Percentiles rank a stretch among this genome's conserved stretches.
Conservation (phyloP, 257 asterid genomes). For the Striga asiatica region DNA sequence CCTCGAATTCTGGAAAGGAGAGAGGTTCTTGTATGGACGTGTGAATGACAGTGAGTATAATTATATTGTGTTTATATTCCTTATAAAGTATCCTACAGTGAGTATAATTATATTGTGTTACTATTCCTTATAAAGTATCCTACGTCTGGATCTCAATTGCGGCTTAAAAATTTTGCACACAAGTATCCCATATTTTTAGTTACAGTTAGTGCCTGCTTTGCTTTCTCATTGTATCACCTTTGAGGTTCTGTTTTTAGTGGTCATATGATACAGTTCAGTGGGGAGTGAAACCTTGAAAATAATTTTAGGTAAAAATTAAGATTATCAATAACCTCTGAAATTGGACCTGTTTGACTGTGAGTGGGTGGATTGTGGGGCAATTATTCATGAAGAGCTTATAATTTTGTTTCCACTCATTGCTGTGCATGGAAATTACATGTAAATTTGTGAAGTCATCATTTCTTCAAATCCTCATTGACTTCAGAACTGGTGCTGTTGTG, state of each 20-base stretch:
- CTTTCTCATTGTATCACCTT: background rate
- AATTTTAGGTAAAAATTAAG: background rate
- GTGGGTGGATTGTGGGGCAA: too few species aligned
- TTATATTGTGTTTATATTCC: background rate
- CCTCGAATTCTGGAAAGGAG: slow-evolving; percentile 88
- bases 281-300: background rate
- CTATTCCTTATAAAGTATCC: background rate
- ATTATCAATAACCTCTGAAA: background rate
- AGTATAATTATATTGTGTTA: background rate
- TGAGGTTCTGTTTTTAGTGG: background rate
- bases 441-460: background rate
- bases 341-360: background rate
- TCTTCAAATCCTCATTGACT: too few species aligned
- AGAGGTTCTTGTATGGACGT: slow-evolving; percentile 63
- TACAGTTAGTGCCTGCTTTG: too few species aligned
- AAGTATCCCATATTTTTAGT: background rate
- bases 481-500: background rate
- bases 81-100: background rate
- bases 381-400: too few species aligned
- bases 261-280: too few species aligned
- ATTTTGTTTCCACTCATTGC: background rate
- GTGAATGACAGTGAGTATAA: slow-evolving; percentile 55
- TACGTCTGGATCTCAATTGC: background rate
- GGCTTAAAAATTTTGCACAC: background rate
- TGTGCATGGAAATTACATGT: too few species aligned